A percentile compares a stretch with the other conserved stretches of the same genome.
phyloP scores from a whole-genome alignment of 164 flowering plant genomes.

The Tinospora cordifolia region DNA sequence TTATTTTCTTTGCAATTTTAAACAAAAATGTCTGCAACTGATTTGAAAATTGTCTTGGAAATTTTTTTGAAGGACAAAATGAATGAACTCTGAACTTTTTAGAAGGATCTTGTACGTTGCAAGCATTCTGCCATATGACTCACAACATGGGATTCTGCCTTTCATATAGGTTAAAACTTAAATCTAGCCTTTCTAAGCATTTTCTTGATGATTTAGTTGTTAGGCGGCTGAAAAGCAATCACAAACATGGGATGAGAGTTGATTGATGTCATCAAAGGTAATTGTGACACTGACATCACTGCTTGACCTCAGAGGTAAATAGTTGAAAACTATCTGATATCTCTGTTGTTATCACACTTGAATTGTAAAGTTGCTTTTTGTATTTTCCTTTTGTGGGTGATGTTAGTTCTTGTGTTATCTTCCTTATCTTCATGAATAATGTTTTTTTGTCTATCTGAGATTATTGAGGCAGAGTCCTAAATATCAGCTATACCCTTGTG shows the following conservation, averaged over 20 bases:
- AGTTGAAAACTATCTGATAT: background rate
- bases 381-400: slow-evolving; percentile 10
- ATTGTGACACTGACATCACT: background rate
- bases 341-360: slow-evolving; percentile 2
- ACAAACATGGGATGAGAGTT: background rate
- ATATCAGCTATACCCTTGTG: slow-evolving; percentile 14
- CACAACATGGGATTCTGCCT: background rate
- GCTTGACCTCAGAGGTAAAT: background rate
- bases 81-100: background rate
- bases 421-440: slow-evolving; percentile 5
- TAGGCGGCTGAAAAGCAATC: background rate
- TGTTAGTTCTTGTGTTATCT: slow-evolving; percentile 7
- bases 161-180: too few species aligned
- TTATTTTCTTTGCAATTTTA: too few species aligned
- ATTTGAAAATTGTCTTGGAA: too few species aligned
- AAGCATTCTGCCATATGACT: background rate
- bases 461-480: slow-evolving; percentile 12
- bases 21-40: too few species aligned
- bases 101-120: too few species aligned
- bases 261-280: background rate
- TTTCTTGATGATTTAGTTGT: background rate
- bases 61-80: background rate
- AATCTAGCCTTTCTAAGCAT: background rate
- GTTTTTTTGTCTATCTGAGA: slow-evolving; percentile 15
- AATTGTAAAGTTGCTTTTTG: background rate